Evolutionary conservation across 331 rosid species (phyloP).

Genomic region (Acacia concinna): DNA sequence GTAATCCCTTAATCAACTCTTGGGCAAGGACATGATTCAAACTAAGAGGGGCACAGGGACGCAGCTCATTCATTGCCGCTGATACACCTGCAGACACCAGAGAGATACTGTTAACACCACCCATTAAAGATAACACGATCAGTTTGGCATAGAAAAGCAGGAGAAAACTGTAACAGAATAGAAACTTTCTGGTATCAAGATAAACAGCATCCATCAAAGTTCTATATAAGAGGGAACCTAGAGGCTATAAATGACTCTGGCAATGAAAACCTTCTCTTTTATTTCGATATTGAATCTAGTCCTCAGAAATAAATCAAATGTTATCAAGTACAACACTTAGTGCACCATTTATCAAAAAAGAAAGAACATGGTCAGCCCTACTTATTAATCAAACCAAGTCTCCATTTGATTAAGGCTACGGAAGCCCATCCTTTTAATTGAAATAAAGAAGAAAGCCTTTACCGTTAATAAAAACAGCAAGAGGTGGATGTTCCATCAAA

Average conservation of each 20-base stretch:
- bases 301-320: not conserved
- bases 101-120: slow-evolving; percentile 17
- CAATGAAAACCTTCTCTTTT: not conserved
- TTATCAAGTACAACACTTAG: not conserved
- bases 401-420: not conserved
- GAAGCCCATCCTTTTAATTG: not conserved
- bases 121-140: slow-evolving; percentile 13
- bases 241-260: not conserved
- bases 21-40: slow-evolving; percentile 80
- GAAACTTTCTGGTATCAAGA: slow-evolving; percentile 18
- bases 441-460: slow-evolving; percentile 31
- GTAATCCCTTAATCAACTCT: slow-evolving; percentile 80
- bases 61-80: slow-evolving; percentile 93
- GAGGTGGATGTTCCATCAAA: slow-evolving; percentile 99
- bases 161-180: not conserved
- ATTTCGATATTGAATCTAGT: not conserved
- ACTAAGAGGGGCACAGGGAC: slow-evolving; percentile 95
- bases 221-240: not conserved
- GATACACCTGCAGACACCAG: slow-evolving; percentile 80
- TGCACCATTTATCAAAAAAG: not conserved
- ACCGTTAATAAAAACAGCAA: slow-evolving; percentile 98
- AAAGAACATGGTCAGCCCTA: not conserved
- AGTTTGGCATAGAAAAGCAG: slow-evolving; percentile 4
- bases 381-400: not conserved
- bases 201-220: not conserved